Conservation (phyloP, 345 rosid species). For the Hirschfeldia incana region DNA sequence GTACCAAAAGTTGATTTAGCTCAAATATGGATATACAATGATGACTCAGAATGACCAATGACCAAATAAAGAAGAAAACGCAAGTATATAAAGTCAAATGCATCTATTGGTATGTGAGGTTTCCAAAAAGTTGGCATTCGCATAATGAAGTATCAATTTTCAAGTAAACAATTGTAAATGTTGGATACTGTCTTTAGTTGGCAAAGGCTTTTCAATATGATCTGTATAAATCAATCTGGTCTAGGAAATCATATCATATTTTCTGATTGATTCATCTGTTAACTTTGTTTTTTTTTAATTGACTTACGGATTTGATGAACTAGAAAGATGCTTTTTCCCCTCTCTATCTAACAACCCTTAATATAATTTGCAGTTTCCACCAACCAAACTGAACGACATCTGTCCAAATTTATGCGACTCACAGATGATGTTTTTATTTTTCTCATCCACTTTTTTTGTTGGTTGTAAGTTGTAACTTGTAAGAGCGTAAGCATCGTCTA, state of each 20-base stretch:
- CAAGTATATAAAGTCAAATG: too few species aligned
- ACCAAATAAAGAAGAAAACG: too few species aligned
- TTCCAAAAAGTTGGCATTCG: too few species aligned
- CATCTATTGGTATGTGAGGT: too few species aligned
- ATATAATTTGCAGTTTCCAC: conserved; percentile 10
- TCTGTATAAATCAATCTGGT: conserved; percentile 10
- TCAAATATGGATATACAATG: background rate
- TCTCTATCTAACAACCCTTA: conserved; percentile 16
- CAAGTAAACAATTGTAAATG: background rate
- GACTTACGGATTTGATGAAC: conserved; percentile 7
- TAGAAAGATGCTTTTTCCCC: conserved; percentile 8
- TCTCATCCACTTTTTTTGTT: background rate
- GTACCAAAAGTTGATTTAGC: background rate
- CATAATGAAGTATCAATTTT: background rate
- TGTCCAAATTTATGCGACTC: conserved; percentile 16
- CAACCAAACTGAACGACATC: conserved; percentile 19
- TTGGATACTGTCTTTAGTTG: conserved; percentile 15
- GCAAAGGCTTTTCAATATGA: background rate
- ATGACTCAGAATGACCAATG: background rate
- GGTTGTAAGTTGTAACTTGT: background rate
- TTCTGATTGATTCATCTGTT: conserved; percentile 23
- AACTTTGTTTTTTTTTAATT: background rate
- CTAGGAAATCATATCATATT: conserved; percentile 10
- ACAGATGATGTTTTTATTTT: background rate
- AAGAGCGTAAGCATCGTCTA: background rate